Base-by-base conservation (phyloP, 768 basidiomycete genomes). In the Tephrocybe sp. region DNA sequence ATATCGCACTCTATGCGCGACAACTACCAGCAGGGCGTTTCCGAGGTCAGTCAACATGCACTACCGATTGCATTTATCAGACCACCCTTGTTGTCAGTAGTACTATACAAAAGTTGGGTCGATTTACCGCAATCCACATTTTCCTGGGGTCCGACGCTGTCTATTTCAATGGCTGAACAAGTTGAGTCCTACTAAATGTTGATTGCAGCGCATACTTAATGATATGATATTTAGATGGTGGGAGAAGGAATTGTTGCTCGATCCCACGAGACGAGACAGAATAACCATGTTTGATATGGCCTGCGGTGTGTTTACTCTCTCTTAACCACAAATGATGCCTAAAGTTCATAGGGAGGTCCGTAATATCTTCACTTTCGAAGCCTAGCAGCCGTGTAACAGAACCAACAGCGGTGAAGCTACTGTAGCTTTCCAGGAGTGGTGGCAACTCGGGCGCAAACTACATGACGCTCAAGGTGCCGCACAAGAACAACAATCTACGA, bases 81-180 rank as follows among this genome's bases (percentile, higher is more conserved):
- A n/a, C n/a, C n/a, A 3, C 24, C 28, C 25, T 15, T 32, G 18
- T 37, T 32, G 32, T 12, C 23, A 17, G 38, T 17, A 85, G 84
- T 85, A 84, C 60, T 84, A 85, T 61, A 74, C 67, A 39, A 80
- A 80, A 69, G 84, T 87, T 1, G 80, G 80, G n/a, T 66, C 80
- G 17, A 81, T 78, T 9, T 88, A 90, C 65, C 79, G 86, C 11
- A 88, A 88, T 60, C 85, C 86, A 0, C 86, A 88, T 66, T 86
- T 81, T 55, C 84, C 82, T 2, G 85, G 84, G 5, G 74, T 88
- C 47, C 75, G 80, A 51, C 76, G 75, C 24, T 78, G 77, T 62
- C 65, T 83, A 18, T 76, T 76, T 55, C 61, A 73, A 23, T 81
- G 79, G 80, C 63, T 84, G 17, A 78, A 76, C 62, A 74, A 69